These are phyloP conservation scores for Dendrocalamus latiflorus DNA, from an alignment of 202 grass and related monocot species.

Conservation along the genomic window DNA sequence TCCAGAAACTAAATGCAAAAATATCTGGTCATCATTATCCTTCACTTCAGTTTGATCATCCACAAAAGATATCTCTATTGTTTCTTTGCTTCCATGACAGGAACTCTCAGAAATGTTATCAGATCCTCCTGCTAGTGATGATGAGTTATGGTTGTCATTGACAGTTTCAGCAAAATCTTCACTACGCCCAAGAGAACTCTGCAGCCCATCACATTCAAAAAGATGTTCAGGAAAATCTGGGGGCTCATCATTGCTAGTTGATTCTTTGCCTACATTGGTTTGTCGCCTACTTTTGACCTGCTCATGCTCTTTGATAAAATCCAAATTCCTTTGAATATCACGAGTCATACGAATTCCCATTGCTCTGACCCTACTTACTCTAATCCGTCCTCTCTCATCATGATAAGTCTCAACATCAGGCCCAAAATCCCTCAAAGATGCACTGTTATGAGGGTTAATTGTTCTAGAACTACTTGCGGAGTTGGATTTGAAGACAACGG, in stretches of 20 bases:
- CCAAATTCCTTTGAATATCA: conserved; percentile 97
- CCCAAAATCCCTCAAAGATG: conserved; percentile 54
- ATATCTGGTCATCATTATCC: conserved; percentile 66
- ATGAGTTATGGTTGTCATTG: conserved; percentile 9
- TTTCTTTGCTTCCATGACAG: conserved; percentile 38
- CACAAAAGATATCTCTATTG: conserved; percentile 79
- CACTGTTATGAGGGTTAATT: conserved; percentile 23
- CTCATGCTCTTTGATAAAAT: conserved; percentile 87
- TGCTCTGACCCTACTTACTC: conserved; percentile 84
- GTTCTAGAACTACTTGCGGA: conserved; percentile 44
- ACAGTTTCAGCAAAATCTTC: conserved; percentile 40
- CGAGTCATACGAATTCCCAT: conserved; percentile 94
- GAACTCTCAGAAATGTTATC: conserved; percentile 26
- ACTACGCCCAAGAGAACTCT: conserved; percentile 13
- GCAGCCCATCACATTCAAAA: conserved; percentile 37
- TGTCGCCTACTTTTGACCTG: conserved; percentile 43
- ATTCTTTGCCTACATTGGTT: conserved; percentile 18
- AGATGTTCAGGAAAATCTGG: conserved; percentile 41
- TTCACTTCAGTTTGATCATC: conserved; percentile 58
- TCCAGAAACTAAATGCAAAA: conserved; percentile 77
- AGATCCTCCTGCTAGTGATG: conserved; percentile 29
- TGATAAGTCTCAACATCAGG: conserved; percentile 79
- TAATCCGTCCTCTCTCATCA: conserved; percentile 77
- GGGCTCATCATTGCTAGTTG: conserved; percentile 35
- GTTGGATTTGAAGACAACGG: conserved; percentile 37